Evolutionary conservation across 2,329 filamentous ascomycete species (phyloP), one percentile per base, ranked within the genome.

Genomic region (Talaromyces sp.): DNA sequence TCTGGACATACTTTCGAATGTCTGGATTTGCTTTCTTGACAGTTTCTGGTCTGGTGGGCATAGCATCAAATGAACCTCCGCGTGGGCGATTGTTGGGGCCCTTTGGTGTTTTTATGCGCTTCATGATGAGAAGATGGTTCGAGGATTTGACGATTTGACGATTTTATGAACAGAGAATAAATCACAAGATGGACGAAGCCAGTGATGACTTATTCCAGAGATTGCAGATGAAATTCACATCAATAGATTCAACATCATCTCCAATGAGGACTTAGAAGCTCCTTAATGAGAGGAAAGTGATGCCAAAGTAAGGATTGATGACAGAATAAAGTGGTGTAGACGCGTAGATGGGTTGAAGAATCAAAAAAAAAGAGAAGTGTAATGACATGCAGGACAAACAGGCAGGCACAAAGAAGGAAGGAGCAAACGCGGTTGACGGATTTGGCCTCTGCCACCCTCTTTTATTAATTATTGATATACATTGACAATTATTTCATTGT

Each of bases 1-100:
- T 69, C 1, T 67, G 56, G 34, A 76, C 72, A 64, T 77, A 77
- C 11, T 68, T 65, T 53, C 65, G 68, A 51, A 79, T 75, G n/a
- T 71, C 69, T 38, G 68, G 71, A 60, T 77, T 74, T n/a, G 71
- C 69, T 15, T 62, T 61, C 5, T 51, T 10, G 22, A 31, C 60
- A 0, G 54, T 6, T 27, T 5, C 15, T 61, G 43, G 22, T 34
- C 25, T 38, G 13, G 31, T 22, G 5, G 34, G 19, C 19, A 19
- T 15, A 36, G 19, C 15, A 31, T 27, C 11, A 19, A n/a, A 22
- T 19, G 34, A 49, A 29, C 45, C 58, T 13, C 36, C 17, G n/a
- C 17, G 61, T 40, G 38, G 60, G 36, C 22, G n/a, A 36, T 53
- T 29, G 22, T 63, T 58, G 38, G 64, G 56, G 3, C 25, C 17